A percentile compares a stretch with the other conserved stretches of the same genome.
These are phyloP conservation scores for Penicillium antarcticum DNA, from an alignment of 495 filamentous ascomycete species.

Conservation along the genomic window DNA sequence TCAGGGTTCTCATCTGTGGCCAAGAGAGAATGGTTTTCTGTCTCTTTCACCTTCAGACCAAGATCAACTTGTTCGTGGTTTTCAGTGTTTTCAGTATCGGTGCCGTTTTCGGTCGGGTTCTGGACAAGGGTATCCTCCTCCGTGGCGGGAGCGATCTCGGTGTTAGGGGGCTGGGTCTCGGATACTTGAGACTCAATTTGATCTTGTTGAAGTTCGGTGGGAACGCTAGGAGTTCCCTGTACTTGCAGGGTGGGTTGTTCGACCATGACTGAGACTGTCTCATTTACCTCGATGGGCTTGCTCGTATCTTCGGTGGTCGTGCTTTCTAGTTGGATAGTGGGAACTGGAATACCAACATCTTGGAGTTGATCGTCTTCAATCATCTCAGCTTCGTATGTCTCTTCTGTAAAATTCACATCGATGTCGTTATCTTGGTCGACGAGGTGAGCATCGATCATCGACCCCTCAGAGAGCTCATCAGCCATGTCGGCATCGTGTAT, in stretches of 20 bases:
- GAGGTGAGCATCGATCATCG: constrained; percentile 38
- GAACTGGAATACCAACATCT: constrained; percentile 28
- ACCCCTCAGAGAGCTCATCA: constrained; percentile 42
- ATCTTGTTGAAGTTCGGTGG: not conserved
- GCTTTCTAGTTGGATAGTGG: constrained; percentile 26
- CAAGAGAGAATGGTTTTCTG: constrained; percentile 12
- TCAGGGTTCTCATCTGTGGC: constrained; percentile 2
- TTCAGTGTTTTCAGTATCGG: not conserved
- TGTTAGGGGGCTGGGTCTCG: not conserved
- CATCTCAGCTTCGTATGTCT: constrained; percentile 42
- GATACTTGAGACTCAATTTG: not conserved
- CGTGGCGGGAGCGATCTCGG: not conserved
- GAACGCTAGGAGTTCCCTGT: not conserved
- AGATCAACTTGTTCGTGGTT: constrained; percentile 3
- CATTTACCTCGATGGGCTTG: not conserved
- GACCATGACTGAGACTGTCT: constrained; percentile 10
- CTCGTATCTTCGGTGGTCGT: constrained; percentile 2
- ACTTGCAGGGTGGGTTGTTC: constrained; percentile 1
- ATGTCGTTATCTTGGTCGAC: constrained; percentile 30
- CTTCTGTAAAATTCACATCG: constrained; percentile 35
- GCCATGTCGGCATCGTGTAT: constrained; percentile 48
- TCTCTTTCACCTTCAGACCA: constrained; percentile 23
- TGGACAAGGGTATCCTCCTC: not conserved
- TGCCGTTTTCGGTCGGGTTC: not conserved
- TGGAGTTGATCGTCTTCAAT: constrained; percentile 41